Evolutionary conservation across 2,329 filamentous ascomycete genomes (phyloP).

Genomic region (Pezicula neosporulosa): DNA sequence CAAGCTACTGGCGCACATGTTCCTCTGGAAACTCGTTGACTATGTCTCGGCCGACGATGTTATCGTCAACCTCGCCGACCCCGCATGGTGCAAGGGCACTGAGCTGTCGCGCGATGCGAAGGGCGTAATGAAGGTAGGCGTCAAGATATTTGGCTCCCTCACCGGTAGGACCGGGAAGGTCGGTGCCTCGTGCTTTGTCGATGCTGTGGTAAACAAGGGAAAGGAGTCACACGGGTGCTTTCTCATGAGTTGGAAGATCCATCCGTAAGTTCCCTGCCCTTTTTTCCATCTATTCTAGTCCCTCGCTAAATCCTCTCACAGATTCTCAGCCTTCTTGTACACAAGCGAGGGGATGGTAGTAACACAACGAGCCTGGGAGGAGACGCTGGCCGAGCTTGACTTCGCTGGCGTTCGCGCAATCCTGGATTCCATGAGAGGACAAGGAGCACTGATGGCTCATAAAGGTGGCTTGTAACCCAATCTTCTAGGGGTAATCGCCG

Average conservation of each 20-base stretch:
- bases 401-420: conserved; percentile 24
- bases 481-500: no score
- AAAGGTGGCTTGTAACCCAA: no score
- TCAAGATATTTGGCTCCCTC: conserved; percentile 21
- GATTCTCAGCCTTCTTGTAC: conserved; percentile 31
- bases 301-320: conserved; percentile 12
- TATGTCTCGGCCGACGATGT: conserved; percentile 31
- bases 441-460: not conserved
- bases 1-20: conserved; percentile 31
- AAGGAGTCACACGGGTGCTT: conserved; percentile 49
- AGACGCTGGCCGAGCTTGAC: conserved; percentile 33
- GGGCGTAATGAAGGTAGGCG: conserved; percentile 14
- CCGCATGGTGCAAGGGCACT: conserved; percentile 35
- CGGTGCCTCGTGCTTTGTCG: conserved; percentile 44
- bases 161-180: conserved; percentile 30
- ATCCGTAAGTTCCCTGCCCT: conserved; percentile 34
- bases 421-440: conserved; percentile 6
- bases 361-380: conserved; percentile 35
- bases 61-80: conserved; percentile 33
- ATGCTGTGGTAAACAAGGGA: conserved; percentile 42
- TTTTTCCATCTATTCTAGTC: not conserved
- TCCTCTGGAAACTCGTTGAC: conserved; percentile 36
- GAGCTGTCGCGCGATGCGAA: conserved; percentile 32
- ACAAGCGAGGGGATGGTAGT: conserved; percentile 30
- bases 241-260: conserved; percentile 43